Base-by-base conservation (phyloP, 768 basidiomycete species). In the Boletus eberwhitei region DNA sequence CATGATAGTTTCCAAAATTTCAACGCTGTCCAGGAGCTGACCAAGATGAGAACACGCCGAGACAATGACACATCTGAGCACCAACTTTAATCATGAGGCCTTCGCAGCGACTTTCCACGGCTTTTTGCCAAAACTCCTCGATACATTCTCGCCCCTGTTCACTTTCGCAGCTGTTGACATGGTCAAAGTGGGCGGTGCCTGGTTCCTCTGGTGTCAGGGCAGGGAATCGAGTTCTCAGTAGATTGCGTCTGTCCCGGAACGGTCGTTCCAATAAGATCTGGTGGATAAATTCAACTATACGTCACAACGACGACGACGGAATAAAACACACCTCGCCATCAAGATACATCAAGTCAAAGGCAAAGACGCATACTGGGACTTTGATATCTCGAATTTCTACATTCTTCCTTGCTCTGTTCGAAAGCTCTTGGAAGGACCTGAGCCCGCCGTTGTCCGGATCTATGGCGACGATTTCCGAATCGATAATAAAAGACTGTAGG, bases 1-100 rank as follows among this genome's bases (percentile, higher is more conserved):
- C 38, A 60, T 62, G 19, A 64, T 55, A 39, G 66, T 73, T 55
- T 78, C 78, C 50, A 62, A 42, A 48, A 63, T 63, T 59, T 70
- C 74, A 6, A 77, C 78, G 55, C 75, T 78, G 62, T 92, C 89
- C 17, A 93, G 74, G 13, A 94, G 74, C 87, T 90, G 51, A 26
- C 16, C 40, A 57, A 55, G 21, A 50, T 58, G 54, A 65, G 40
- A 52, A 19, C 17, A 7, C 4, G 54, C 41, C 35, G 7, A 46
- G 13, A 38, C n/a, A 32, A 36, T 31, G 29, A 21, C 16, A n/a
- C 5, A 9, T 36, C 37, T 22, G 39, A 54, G 39, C 39, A 43
- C 75, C 26, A 40, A 86, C 88, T 73, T 97, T 97, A 64, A 96
- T 80, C 93, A 97, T 95, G 58, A 96, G 74, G n/a, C 94, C 94